Evolutionary conservation across 768 basidiomycete genomes (phyloP).

Genomic region (Boletellus emodensis): DNA sequence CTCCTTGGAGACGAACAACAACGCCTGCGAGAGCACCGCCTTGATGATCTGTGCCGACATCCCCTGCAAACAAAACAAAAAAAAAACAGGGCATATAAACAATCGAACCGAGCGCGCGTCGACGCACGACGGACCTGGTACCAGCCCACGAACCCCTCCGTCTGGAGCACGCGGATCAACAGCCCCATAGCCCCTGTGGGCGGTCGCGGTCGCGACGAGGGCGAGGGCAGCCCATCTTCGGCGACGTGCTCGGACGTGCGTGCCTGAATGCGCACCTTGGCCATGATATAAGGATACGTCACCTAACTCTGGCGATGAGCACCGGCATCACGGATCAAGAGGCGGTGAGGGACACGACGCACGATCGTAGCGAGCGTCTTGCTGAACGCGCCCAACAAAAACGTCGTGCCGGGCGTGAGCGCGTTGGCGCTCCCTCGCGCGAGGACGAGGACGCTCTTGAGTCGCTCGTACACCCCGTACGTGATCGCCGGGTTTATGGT

Average conservation of each 20-base stretch:
- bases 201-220: constrained; percentile 18
- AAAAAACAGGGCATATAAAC: too few relatives aligned
- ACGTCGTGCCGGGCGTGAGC: constrained; percentile 73
- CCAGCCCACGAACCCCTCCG: constrained; percentile 87
- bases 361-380: constrained; percentile 96
- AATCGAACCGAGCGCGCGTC: constrained; percentile 19
- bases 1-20: constrained; percentile 96
- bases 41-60: constrained; percentile 97
- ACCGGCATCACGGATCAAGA: background rate
- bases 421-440: constrained; percentile 51
- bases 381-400: constrained; percentile 85
- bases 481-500: constrained; percentile 98
- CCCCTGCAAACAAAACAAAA: too few relatives aligned
- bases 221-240: constrained; percentile 19
- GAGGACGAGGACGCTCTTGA: constrained; percentile 70
- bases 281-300: constrained; percentile 95
- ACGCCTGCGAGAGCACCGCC: constrained; percentile 91
- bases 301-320: constrained; percentile 47
- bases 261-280: constrained; percentile 94
- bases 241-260: constrained; percentile 55
- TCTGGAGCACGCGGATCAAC: constrained; percentile 62
- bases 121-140: constrained; percentile 67
- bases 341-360: constrained; percentile 1
- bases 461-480: constrained; percentile 89
- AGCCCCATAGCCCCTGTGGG: constrained; percentile 77